phyloP scores from a whole-genome alignment of 306 rosid genomes.

The Calophaca sinica region DNA sequence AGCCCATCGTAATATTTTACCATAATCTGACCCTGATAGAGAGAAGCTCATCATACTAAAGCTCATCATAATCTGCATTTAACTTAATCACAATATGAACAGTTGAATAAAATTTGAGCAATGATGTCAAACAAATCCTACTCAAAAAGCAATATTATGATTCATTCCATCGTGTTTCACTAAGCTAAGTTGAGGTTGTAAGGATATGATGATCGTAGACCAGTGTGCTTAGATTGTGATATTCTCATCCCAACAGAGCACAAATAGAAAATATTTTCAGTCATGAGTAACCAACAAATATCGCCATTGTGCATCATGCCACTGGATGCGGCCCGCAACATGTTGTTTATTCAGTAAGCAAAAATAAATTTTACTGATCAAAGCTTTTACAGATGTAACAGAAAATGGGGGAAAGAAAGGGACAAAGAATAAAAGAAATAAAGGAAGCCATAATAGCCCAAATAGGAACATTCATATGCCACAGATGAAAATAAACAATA shows the following conservation, averaged over 20 bases:
- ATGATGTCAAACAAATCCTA: not conserved
- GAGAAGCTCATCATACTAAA: slow-evolving; percentile 18
- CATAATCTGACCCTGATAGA: not conserved
- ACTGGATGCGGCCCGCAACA: not conserved
- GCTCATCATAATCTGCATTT: not conserved
- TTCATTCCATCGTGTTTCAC: not conserved
- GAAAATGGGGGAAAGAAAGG: not conserved
- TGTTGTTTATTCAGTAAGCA: not conserved
- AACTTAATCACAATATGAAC: not conserved
- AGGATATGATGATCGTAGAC: not conserved
- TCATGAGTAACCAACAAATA: not conserved
- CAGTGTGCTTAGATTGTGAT: not conserved
- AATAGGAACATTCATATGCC: not conserved
- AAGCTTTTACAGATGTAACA: slow-evolving; percentile 2
- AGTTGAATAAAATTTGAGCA: slow-evolving; percentile 17
- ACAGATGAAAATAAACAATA: slow-evolving; percentile 26
- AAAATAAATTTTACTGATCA: slow-evolving; percentile 23
- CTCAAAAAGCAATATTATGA: slow-evolving; percentile 21
- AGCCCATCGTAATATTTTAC: not conserved
- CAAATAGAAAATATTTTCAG: slow-evolving; percentile 8
- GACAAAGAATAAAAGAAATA: not conserved
- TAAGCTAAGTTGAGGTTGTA: not conserved
- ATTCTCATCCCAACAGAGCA: not conserved
- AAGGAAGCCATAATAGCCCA: not conserved
- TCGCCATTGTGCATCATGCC: not conserved